phyloP scores from a whole-genome alignment of 345 rosid species.

The Raphanus raphanistrum region DNA sequence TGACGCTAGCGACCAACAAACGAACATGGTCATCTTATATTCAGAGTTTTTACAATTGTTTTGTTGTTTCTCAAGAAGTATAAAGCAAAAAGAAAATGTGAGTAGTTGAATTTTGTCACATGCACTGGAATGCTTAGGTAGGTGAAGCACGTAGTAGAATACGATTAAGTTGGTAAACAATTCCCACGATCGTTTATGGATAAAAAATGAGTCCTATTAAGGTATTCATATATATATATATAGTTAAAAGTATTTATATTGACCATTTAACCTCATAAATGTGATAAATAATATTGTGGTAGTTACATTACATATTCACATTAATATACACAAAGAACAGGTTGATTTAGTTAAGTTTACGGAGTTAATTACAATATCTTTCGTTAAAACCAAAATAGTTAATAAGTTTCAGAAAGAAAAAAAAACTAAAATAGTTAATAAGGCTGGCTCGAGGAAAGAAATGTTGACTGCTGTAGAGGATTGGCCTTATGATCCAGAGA shows the following conservation, averaged over 20 bases:
- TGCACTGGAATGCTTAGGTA: slow-evolving; percentile 6
- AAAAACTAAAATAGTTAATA: background rate
- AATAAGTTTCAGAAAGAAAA: too few relatives aligned
- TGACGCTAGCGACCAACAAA: too few relatives aligned
- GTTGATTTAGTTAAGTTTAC: background rate
- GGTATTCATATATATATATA: too few relatives aligned
- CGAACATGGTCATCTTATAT: too few relatives aligned
- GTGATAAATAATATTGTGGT: background rate
- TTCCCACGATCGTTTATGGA: background rate
- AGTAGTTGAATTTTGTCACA: background rate
- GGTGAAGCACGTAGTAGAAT: slow-evolving; percentile 6
- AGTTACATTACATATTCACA: background rate
- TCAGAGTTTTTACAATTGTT: too few relatives aligned
- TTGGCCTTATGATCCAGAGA: slow-evolving; percentile 88
- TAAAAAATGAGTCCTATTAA: background rate
- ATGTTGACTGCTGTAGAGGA: slow-evolving; percentile 68
- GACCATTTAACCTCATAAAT: background rate
- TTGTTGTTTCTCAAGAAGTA: too few relatives aligned
- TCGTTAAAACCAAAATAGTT: background rate
- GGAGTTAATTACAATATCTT: background rate
- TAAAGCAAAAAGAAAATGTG: background rate
- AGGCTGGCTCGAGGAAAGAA: slow-evolving; percentile 61
- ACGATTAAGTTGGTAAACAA: slow-evolving; percentile 3
- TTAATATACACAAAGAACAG: background rate
- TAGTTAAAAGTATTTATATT: too few relatives aligned